phyloP scores from a whole-genome alignment of 306 rosid species.

The Oxytropis ochrocephala region DNA sequence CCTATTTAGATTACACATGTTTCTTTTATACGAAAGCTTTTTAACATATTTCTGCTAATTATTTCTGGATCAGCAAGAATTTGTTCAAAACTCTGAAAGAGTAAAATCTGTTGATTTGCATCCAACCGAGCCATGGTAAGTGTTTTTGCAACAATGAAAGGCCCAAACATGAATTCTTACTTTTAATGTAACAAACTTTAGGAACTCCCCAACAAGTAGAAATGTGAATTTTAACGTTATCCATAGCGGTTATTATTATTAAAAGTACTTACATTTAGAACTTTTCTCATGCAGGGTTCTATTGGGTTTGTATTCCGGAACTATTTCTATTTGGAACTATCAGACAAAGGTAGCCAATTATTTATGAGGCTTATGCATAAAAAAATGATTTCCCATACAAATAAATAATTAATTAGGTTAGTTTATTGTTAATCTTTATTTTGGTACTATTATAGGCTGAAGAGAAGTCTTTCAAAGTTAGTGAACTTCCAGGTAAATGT shows the following conservation, averaged over 20 bases:
- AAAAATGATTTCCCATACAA: neutral
- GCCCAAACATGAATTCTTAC: neutral
- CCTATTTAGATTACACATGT: neutral
- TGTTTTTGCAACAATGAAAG: neutral
- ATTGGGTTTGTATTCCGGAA: slow-evolving; percentile 56
- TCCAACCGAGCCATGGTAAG: slow-evolving; percentile 74
- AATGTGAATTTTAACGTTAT: neutral
- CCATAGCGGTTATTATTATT: neutral
- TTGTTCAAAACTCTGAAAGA: slow-evolving; percentile 52
- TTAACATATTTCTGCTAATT: neutral
- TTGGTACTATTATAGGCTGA: slow-evolving; percentile 28
- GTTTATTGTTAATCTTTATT: slow-evolving; percentile 3
- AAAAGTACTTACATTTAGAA: neutral
- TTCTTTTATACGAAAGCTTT: neutral
- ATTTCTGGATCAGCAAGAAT: slow-evolving; percentile 37
- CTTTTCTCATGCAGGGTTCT: slow-evolving; percentile 52
- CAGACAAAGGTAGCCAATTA: slow-evolving; percentile 42
- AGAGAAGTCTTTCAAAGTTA: slow-evolving; percentile 48
- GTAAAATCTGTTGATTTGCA: slow-evolving; percentile 62
- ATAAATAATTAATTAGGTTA: too few species aligned
- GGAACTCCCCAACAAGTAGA: neutral
- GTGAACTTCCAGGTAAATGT: slow-evolving; percentile 52
- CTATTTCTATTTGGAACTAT: slow-evolving; percentile 53
- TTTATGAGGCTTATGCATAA: neutral
- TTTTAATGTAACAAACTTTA: neutral